Evolutionary conservation across 1,284 basidiomycete genomes (phyloP).

Genomic region (Veloporphyrellus conicus): DNA sequence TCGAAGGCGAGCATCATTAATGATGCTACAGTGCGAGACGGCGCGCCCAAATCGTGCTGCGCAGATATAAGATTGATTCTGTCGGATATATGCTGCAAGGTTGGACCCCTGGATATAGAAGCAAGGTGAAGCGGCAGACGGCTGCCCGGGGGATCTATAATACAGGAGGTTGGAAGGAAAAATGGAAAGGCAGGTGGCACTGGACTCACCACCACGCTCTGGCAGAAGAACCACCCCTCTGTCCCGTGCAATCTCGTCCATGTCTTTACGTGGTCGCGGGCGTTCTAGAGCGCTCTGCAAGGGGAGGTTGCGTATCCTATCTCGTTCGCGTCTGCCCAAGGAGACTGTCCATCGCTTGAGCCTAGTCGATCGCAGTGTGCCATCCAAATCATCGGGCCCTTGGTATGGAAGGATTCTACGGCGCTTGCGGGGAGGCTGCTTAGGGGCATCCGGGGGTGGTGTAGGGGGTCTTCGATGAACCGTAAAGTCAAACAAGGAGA

Average conservation of each 20-base stretch:
- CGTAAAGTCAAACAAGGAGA: constrained; percentile 75
- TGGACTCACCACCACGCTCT: constrained; percentile 58
- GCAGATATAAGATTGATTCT: constrained; percentile 75
- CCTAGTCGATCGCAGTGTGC: constrained; percentile 56
- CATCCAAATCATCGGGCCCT: constrained; percentile 51
- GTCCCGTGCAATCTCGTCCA: constrained; percentile 68
- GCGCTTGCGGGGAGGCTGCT: constrained; percentile 68
- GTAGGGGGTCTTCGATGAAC: constrained; percentile 62
- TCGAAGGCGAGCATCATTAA: constrained; percentile 75
- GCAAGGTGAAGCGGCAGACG: constrained; percentile 66
- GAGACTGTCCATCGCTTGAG: constrained; percentile 74
- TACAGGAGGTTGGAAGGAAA: not conserved
- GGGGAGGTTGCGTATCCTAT: constrained; percentile 56
- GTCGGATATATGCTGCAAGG: constrained; percentile 72
- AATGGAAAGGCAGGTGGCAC: not conserved
- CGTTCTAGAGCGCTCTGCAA: constrained; percentile 40
- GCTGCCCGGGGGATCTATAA: constrained; percentile 63
- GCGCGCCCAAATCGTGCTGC: constrained; percentile 63
- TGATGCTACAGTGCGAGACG: constrained; percentile 58
- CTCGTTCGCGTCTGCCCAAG: constrained; percentile 67
- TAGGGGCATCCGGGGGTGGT: constrained; percentile 55
- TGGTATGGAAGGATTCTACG: constrained; percentile 66
- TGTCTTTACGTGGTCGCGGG: constrained; percentile 41
- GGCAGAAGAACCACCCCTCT: constrained; percentile 57
- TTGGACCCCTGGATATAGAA: constrained; percentile 63